Conservation (phyloP, 306 rosid species). For the Vigna mungo region DNA sequence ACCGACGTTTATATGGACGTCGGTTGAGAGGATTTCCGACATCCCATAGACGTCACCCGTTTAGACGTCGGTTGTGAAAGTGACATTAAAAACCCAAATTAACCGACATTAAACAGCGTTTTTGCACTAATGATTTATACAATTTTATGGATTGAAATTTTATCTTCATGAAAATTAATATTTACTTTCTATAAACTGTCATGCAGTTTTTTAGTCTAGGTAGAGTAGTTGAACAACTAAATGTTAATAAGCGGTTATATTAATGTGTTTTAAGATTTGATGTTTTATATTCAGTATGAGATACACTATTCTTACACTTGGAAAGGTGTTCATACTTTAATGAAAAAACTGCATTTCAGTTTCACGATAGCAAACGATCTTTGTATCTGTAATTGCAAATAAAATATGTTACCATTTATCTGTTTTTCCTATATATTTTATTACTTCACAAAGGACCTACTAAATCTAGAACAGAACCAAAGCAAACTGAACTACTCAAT, state of each 20-base stretch:
- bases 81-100: no score
- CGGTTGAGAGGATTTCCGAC: no score
- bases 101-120: no score
- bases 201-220: no score
- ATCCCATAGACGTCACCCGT: no score
- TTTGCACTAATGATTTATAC: no score
- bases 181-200: background rate
- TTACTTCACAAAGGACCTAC: slow-evolving; percentile 20
- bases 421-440: background rate
- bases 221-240: no score
- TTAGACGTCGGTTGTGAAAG: no score
- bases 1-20: no score
- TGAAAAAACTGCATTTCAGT: background rate
- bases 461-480: slow-evolving; percentile 25
- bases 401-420: background rate
- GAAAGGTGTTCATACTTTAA: background rate
- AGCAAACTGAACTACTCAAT: slow-evolving; percentile 28
- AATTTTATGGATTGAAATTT: no score
- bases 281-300: background rate
- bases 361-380: background rate
- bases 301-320: slow-evolving; percentile 1
- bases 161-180: background rate
- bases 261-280: background rate
- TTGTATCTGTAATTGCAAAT: background rate
- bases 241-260: no score